Evolutionary conservation across 331 rosid species (phyloP).

Genomic region (Quercus phellos): DNA sequence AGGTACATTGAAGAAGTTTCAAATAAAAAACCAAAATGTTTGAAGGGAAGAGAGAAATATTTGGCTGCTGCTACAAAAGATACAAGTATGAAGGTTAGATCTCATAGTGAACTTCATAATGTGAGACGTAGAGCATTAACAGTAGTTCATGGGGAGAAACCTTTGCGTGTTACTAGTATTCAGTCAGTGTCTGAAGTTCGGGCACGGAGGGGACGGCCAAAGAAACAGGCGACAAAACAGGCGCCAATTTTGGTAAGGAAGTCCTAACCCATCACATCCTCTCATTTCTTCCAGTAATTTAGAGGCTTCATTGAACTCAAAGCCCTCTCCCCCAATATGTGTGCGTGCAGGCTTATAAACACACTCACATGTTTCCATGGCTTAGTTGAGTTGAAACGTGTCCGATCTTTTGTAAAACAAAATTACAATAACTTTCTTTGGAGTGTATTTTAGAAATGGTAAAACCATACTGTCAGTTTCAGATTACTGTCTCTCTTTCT

Average conservation of each 20-base stretch:
- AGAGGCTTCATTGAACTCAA: not conserved
- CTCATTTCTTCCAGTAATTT: slow-evolving; percentile 7
- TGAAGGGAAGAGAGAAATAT: slow-evolving; percentile 40
- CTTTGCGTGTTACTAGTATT: slow-evolving; percentile 35
- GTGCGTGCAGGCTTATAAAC: not conserved
- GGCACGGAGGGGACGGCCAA: slow-evolving; percentile 38
- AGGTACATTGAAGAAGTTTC: slow-evolving; percentile 76
- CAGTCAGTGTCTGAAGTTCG: slow-evolving; percentile 42
- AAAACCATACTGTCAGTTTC: not conserved
- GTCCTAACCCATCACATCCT: not conserved
- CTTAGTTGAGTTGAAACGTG: not conserved
- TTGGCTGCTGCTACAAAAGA: slow-evolving; percentile 33
- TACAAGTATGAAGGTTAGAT: slow-evolving; percentile 24
- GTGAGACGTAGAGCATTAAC: slow-evolving; percentile 35
- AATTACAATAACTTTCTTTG: not conserved
- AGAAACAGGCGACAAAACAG: slow-evolving; percentile 58
- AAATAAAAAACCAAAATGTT: slow-evolving; percentile 30
- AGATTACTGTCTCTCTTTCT: not conserved
- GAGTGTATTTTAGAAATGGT: not conserved
- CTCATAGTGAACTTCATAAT: slow-evolving; percentile 35
- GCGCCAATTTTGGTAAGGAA: slow-evolving; percentile 28
- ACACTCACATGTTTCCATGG: not conserved
- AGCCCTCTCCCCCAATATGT: not conserved
- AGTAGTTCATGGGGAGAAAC: slow-evolving; percentile 39
- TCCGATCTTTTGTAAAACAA: not conserved